These are phyloP conservation scores for Aspergillus pseudotamarii DNA, from an alignment of 2,329 filamentous ascomycete species.

Conservation along the genomic window DNA sequence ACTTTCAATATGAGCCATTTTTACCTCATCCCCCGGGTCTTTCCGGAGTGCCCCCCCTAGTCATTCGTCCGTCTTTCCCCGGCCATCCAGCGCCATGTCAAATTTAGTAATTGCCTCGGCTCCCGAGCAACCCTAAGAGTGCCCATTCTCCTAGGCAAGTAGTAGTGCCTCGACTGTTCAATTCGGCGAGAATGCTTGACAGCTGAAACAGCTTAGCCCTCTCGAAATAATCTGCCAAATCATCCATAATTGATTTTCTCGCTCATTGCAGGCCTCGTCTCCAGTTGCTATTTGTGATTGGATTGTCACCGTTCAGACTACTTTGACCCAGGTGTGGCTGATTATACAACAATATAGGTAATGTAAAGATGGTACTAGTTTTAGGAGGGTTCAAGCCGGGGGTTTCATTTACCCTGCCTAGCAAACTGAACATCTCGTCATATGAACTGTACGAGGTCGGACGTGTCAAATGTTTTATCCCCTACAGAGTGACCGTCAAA, in stretches of 20 bases:
- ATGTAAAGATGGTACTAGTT: neutral
- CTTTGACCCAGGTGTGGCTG: neutral
- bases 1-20: conserved; percentile 3
- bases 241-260: neutral
- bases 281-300: neutral
- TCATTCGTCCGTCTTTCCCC: neutral
- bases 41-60: neutral
- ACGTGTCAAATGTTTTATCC: neutral
- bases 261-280: neutral
- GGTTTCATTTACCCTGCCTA: neutral
- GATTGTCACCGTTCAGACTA: neutral
- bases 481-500: neutral
- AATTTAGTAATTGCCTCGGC: conserved; percentile 6
- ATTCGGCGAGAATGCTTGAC: neutral
- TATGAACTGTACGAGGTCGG: neutral
- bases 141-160: neutral
- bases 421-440: neutral
- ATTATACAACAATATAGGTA: neutral
- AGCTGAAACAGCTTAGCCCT: neutral
- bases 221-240: neutral
- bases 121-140: neutral
- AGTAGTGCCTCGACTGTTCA: neutral
- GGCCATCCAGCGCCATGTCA: neutral
- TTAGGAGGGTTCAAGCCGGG: no score
- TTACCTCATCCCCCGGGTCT: neutral